These are phyloP conservation scores for Plasmopara viticola DNA, from an alignment of 352 stramenopile genomes.

Conservation along the genomic window DNA sequence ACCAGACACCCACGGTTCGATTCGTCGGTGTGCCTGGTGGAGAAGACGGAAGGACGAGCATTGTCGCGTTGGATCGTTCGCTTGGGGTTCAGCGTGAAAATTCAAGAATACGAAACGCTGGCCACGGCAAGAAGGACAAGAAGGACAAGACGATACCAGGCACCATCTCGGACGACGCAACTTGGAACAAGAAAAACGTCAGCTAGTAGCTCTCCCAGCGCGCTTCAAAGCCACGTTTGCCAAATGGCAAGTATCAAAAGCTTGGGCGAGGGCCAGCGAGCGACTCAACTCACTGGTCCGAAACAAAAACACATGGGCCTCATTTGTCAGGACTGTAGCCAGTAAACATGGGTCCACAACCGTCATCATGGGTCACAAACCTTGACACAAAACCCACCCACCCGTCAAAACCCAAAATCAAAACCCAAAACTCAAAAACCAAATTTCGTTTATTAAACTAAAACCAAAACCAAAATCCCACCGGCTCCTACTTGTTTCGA, in stretches of 20 bases:
- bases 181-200: no score
- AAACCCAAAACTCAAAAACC: slow-evolving; percentile 14
- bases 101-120: neutral
- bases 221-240: no score
- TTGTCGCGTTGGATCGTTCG: neutral
- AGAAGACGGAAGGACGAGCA: neutral
- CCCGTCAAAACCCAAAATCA: neutral
- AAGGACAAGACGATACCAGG: no score
- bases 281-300: no score
- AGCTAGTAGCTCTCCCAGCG: no score
- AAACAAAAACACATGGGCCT: slow-evolving; percentile 5
- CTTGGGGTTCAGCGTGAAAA: neutral
- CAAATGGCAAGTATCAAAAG: no score
- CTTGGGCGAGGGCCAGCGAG: no score
- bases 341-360: slow-evolving; percentile 1
- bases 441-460: neutral
- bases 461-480: neutral
- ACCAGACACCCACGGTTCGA: slow-evolving; percentile 41
- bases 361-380: no score
- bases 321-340: slow-evolving; percentile 25
- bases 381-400: no score
- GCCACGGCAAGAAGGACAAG: neutral
- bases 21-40: neutral
- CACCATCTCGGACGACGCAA: neutral
- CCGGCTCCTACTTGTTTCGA: slow-evolving; percentile 39